Evolutionary conservation across 441 rosid genomes (phyloP), one percentile per base, ranked within the genome.

Genomic region (Pelargonium myrrhifolium): DNA sequence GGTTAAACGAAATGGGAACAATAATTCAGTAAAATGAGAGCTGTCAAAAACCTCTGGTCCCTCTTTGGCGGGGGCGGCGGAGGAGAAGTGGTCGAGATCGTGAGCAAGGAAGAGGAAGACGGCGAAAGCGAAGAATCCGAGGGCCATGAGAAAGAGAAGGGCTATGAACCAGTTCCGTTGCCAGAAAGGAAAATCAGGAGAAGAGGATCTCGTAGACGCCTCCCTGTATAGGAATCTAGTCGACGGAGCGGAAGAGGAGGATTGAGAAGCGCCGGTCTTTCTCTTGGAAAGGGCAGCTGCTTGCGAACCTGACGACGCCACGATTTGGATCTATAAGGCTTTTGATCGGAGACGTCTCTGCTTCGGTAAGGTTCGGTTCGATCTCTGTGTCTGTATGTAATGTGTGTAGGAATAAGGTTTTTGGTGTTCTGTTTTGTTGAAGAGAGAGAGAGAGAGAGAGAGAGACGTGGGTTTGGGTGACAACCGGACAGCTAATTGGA

Each of bases 91-190:
- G 0, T 68, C 82, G 31, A 74, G 67, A 12, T 90, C 88, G 6
- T 84, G 70, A 80, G 53, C 40, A 77, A 43, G 56, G 78, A 15
- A 28, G 85, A 94, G 83, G 77, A 89, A 87, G 62, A 60, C 60
- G 71, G 64, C 62, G 81, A 17, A 39, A 56, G 67, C 1, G 75
- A 64, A 3, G 74, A 17, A 9, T 22, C 88, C 89, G 75, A 31
- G 2, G 75, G 17, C 45, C 72, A 35, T 4, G 83, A 71, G 1
- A 84, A 67, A 4, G 82, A 68, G 24, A 74, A 67, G 3, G 74
- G 64, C 47, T 77, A 78, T 64, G 77, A 94, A 94, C 99, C 99
- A 94, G 65, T 80, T 86, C 77, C 82, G 82, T 74, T 85, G 94
- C 96, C 95, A 92, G 73, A 91, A 91, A 22, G 96, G 94, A 66